Percentiles rank a stretch among this genome's conserved stretches.
Evolutionary conservation across 2,329 filamentous ascomycete genomes (phyloP).

Genomic region (Pleochaeta shiraiana): DNA sequence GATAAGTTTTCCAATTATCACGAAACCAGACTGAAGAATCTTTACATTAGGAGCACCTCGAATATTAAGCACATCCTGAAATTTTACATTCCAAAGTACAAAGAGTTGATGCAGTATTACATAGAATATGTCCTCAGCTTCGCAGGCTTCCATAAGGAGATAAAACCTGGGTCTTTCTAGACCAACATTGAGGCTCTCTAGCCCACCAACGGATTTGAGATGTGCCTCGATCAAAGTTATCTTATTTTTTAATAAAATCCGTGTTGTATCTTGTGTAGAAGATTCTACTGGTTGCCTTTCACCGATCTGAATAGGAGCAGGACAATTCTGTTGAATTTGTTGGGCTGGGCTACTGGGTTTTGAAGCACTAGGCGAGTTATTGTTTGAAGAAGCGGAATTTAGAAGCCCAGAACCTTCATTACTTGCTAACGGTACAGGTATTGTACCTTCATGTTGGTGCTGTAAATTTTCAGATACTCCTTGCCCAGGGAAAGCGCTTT

Average conservation of each 20-base stretch:
- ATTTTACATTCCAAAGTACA: conserved; percentile 27
- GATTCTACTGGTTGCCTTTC: not conserved
- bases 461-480: not conserved
- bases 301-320: not conserved
- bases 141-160: conserved; percentile 36
- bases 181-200: conserved; percentile 13
- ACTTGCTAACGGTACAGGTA: not conserved
- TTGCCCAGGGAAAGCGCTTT: no score
- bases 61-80: conserved; percentile 15
- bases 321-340: not conserved
- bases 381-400: not conserved
- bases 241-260: conserved; percentile 11
- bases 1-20: conserved; percentile 23
- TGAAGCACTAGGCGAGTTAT: not conserved
- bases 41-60: conserved; percentile 16
- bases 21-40: conserved; percentile 16
- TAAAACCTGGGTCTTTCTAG: conserved; percentile 27
- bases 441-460: not conserved
- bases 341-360: not conserved
- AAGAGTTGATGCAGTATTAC: conserved; percentile 42
- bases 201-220: conserved; percentile 10
- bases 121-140: conserved; percentile 35
- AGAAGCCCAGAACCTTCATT: not conserved
- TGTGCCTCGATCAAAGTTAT: conserved; percentile 13
- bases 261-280: conserved; percentile 6